Evolutionary conservation across 305 asterid species (phyloP).

Genomic region (Fraxinus angustifolia): DNA sequence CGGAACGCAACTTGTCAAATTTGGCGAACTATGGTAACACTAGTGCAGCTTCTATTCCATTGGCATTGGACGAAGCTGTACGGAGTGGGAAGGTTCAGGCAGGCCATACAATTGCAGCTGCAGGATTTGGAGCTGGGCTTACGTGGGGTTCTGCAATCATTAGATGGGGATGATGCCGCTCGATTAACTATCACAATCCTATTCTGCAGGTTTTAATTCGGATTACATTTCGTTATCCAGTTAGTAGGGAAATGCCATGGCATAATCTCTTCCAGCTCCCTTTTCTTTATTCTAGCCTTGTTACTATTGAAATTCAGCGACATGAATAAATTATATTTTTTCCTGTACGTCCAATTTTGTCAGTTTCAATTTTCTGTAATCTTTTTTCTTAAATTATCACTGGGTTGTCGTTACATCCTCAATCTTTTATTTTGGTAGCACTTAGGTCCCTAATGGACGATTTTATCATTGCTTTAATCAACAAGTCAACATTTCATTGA

Average conservation of each 20-base stretch:
- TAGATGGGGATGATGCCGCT: constrained; percentile 57
- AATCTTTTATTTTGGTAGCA: not conserved
- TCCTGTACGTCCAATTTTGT: not conserved
- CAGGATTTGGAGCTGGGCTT: constrained; percentile 98
- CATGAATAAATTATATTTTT: not conserved
- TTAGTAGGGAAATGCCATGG: not conserved
- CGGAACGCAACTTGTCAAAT: constrained; percentile 78
- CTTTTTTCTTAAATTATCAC: not conserved
- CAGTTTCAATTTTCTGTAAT: not conserved
- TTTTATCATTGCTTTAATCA: not conserved
- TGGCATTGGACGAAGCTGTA: constrained; percentile 94
- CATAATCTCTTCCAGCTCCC: not conserved
- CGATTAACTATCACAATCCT: constrained; percentile 13
- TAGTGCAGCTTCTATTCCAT: constrained; percentile 89
- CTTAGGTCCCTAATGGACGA: not conserved
- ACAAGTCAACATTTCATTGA: not conserved
- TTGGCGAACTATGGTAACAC: constrained; percentile 86
- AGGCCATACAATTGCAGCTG: constrained; percentile 82
- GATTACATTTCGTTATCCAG: not conserved
- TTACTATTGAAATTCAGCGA: not conserved
- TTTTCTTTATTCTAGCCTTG: not conserved
- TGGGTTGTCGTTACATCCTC: not conserved
- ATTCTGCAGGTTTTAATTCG: not conserved
- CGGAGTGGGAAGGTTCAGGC: constrained; percentile 70
- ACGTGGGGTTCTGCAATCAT: constrained; percentile 94